Base-by-base conservation (phyloP, 495 filamentous ascomycete species). In the Annulohypoxylon nitens region DNA sequence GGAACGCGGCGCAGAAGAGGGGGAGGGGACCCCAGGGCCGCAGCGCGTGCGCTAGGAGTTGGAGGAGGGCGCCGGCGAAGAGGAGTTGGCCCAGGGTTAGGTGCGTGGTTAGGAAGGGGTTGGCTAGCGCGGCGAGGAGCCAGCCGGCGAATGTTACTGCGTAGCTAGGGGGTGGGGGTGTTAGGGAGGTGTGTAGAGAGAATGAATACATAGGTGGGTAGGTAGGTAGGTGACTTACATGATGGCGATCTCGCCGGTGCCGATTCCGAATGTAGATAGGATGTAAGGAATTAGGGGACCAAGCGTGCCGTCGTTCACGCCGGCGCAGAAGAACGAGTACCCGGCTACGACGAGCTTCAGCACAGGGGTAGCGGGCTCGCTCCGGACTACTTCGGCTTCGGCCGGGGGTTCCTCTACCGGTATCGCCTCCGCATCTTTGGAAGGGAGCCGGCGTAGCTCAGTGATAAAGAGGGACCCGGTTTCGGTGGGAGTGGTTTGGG, bases 261-360 rank as follows among this genome's bases (percentile, higher is more conserved):
- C 81, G 33, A 88, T 83, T 1, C 75, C 47, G 64, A 88, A 88
- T 14, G 75, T 76, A 2, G 81, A 76, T 14, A 87, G 78, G n/a
- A 89, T 78, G 74, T 90, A 87, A 0, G 87, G 87, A 41, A 88
- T 84, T 16, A 90, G 60, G 0, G 87, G 80, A 2, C 87, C 87
- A 2, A 88, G 75, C 74, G 82, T 85, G 45, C 87, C 87, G 71
- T 88, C 87, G 62, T 87, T 88, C 60, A 85, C 76, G 11, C 86
- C 86, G 4, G 85, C 85, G 30, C 83, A 81, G 70, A 90, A 85
- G 75, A 86, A 87, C 1, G 83, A 85, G 75, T 85, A 86, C 6
- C 81, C 84, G 2, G 85, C 81, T 63, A 81, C 83, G 54, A 85
- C 16, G n/a, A 89, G 76, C 66, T 83, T 86, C n/a, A 82, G 25